phyloP scores from a whole-genome alignment of 352 stramenopile genomes.

The Phytopythium litorale region DNA sequence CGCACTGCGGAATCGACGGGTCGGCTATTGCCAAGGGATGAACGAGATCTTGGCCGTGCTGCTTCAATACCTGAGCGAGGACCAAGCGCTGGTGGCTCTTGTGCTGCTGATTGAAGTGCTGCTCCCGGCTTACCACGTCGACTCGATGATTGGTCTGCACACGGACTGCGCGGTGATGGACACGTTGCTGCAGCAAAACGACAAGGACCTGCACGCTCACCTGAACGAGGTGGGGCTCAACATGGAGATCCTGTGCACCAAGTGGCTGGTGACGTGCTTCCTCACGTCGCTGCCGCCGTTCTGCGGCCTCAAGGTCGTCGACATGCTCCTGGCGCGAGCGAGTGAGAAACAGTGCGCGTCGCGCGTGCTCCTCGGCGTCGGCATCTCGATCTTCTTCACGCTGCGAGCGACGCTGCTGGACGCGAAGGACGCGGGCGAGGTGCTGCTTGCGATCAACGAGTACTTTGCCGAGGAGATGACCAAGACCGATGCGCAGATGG shows the following conservation, averaged over 20 bases:
- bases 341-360: slow-evolving; percentile 65
- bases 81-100: slow-evolving; percentile 51
- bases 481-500: slow-evolving; percentile 67
- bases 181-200: slow-evolving; percentile 73
- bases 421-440: slow-evolving; percentile 73
- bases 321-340: slow-evolving; percentile 66
- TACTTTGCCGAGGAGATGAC: slow-evolving; percentile 71
- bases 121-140: slow-evolving; percentile 73
- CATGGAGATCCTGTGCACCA: slow-evolving; percentile 87
- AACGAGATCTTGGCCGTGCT: slow-evolving; percentile 79
- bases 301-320: slow-evolving; percentile 73
- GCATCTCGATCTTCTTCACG: slow-evolving; percentile 78
- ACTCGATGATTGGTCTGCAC: slow-evolving; percentile 84
- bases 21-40: slow-evolving; percentile 86
- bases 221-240: slow-evolving; percentile 74
- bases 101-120: slow-evolving; percentile 73
- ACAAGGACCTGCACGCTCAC: slow-evolving; percentile 63
- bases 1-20: slow-evolving; percentile 63
- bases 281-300: slow-evolving; percentile 67
- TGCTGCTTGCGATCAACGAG: slow-evolving; percentile 74
- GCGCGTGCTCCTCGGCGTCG: slow-evolving; percentile 63
- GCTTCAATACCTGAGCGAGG: slow-evolving; percentile 65
- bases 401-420: slow-evolving; percentile 51
- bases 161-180: slow-evolving; percentile 83
- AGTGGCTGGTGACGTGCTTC: slow-evolving; percentile 87